Evolutionary conservation across 495 filamentous ascomycete species (phyloP), one percentile per base, ranked within the genome.

Genomic region (Penicillium antarcticum): DNA sequence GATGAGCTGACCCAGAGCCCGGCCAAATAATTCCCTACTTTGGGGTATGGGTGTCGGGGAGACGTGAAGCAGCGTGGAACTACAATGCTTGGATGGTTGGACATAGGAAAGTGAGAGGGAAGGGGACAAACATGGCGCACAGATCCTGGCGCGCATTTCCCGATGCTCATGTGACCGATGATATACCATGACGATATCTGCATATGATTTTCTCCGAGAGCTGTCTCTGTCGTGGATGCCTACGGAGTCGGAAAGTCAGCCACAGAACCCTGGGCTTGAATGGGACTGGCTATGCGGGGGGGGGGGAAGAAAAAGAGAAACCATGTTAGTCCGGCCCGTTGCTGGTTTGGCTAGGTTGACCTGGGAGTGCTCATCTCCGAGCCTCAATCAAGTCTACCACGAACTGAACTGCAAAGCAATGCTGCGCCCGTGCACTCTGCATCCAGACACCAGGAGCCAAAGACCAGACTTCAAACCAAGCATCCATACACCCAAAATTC

Each of bases 1-100:
- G 58, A 60, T 32, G 51, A 61, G 42, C 51, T 43, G 40, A 34
- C 13, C 14, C 10, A 51, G 36, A 38, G 19, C n/a, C 35, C 31
- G 24, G n/a, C 49, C 6, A 52, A 51, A 24, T 61, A 49, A 57
- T 39, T 18, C 26, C 29, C 29, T 14, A 9, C 26, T 23, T 23
- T 29, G 26, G 5, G 7, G 5, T 29, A 8, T 1, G 26, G 26
- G 26, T 29, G 5, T 29, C 5, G 2, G 8, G 7, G 26, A 10
- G 26, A 29, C 2, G 26, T 1, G 26, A 9, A 29, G 26, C 26
- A 29, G 9, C 9, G 2, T 4, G 5, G 7, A 29, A 29, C 26
- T 29, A 29, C 2, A 29, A 29, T 6, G 26, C 26, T 29, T 9
- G 26, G 7, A 29, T 7, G 26, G 8, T 8, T 29, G 26, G 26